Percentiles rank a stretch among this genome's conserved stretches.
Evolutionary conservation across 208 protist genomes (phyloP).

Genomic region (Vickermania ingenoplastis): DNA sequence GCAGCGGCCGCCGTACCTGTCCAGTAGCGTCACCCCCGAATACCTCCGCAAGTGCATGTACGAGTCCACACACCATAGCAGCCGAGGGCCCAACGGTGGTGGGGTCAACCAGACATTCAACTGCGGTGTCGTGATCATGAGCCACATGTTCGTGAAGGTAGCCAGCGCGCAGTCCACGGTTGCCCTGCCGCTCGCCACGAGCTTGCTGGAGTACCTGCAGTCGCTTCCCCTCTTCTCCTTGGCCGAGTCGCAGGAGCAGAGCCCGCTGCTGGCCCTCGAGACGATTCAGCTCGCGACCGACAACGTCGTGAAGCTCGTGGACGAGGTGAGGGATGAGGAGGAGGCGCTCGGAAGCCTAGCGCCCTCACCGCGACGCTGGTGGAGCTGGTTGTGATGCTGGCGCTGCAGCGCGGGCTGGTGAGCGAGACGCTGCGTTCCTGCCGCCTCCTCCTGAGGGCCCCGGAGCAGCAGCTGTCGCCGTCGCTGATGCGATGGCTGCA

Average conservation of each 20-base stretch:
- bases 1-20: conserved; percentile 25
- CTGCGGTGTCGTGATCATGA: conserved; percentile 71
- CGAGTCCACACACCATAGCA: conserved; percentile 11
- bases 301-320: conserved; percentile 38
- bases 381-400: conserved; percentile 58
- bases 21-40: conserved; percentile 54
- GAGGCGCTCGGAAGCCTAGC: not conserved
- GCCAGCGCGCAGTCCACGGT: conserved; percentile 20
- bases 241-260: conserved; percentile 18
- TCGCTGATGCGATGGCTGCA: conserved; percentile 39
- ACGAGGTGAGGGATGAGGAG: conserved; percentile 4
- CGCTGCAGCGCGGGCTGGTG: conserved; percentile 63
- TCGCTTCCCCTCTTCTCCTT: conserved; percentile 58
- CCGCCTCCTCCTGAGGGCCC: conserved; percentile 48
- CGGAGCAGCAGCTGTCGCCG: conserved; percentile 18
- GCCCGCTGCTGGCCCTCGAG: conserved; percentile 27
- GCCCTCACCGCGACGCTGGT: conserved; percentile 21
- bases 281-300: conserved; percentile 51
- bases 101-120: conserved; percentile 47
- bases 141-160: conserved; percentile 51
- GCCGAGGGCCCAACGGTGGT: conserved; percentile 1
- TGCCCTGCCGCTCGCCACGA: conserved; percentile 46
- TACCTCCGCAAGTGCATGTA: conserved; percentile 47
- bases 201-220: conserved; percentile 62
- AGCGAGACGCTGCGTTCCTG: conserved; percentile 57